Evolutionary conservation across 345 rosid species (phyloP).

Genomic region (Rubroshorea leprosula): DNA sequence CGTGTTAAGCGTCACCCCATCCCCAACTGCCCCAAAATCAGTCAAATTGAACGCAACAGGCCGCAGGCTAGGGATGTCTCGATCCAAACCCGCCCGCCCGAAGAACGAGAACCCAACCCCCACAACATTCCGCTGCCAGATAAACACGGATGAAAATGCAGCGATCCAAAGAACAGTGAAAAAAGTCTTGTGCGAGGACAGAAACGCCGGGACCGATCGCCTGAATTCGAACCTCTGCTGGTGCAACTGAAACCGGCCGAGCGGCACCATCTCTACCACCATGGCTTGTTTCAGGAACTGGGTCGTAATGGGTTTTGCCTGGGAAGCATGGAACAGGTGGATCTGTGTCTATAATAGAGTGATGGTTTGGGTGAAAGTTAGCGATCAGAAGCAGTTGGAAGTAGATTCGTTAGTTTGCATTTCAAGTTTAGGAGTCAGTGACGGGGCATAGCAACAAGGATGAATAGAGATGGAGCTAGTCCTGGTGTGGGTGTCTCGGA

Average conservation of each 20-base stretch:
- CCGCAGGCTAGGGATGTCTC: slow-evolving; percentile 50
- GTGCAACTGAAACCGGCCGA: slow-evolving; percentile 47
- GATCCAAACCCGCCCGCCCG: slow-evolving; percentile 26
- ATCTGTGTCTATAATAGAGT: background rate
- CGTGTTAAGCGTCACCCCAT: slow-evolving; percentile 73
- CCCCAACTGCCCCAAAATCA: slow-evolving; percentile 90
- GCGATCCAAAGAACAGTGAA: slow-evolving; percentile 75
- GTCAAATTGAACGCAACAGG: slow-evolving; percentile 69
- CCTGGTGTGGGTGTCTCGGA: background rate
- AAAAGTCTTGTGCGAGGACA: slow-evolving; percentile 70
- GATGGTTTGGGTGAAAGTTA: slow-evolving; percentile 23
- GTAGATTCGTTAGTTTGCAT: slow-evolving; percentile 15
- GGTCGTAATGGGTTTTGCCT: background rate
- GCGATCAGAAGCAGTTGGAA: slow-evolving; percentile 23
- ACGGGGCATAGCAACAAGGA: background rate
- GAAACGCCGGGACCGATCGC: slow-evolving; percentile 50
- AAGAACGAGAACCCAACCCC: slow-evolving; percentile 40
- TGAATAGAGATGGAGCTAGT: background rate
- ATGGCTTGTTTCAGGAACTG: slow-evolving; percentile 19
- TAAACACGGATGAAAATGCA: slow-evolving; percentile 65
- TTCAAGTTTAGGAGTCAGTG: slow-evolving; percentile 19
- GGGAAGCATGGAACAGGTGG: slow-evolving; percentile 1
- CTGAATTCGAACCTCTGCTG: slow-evolving; percentile 45
- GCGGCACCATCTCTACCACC: slow-evolving; percentile 52
- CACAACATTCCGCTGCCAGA: slow-evolving; percentile 66